Base-by-base conservation (phyloP, 805 yeast species). In the Ogataea pilisensis region DNA sequence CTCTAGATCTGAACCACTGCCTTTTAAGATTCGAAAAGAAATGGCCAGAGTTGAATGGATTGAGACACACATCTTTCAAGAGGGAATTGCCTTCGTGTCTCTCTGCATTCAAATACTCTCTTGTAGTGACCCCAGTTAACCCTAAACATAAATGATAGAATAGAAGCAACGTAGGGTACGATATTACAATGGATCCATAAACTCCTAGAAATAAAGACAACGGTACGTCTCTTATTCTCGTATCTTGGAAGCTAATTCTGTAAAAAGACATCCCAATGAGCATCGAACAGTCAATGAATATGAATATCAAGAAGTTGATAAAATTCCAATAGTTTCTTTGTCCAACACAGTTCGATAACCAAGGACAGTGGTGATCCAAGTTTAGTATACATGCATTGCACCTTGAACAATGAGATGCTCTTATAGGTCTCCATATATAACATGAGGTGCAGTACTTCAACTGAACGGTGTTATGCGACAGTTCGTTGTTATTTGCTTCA, bases 271-370 rank as follows among this genome's bases (percentile, higher is more conserved):
- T 45, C 1, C 50, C 54, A 2, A 55, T 45, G 8, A 66, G 37
- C 31, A 55, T 58, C 1, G 57, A 30, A 11, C 68, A 55, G 1
- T 65, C 41, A 0, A 72, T 3, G 1, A 60, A 52, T 1, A 63
- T 53, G 37, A 67, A 63, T 0, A 72, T 26, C 29, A 85, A 54
- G 48, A 80, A 84, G 2, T 53, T 50, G 30, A 80, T 42, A 52
- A 84, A 85, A 59, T 71, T 80, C 47, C 76, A 62, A 58, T 85
- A 85, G 53, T 85, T 86, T 41, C 85, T 61, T 45, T 76, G 75
- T 1, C 95, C 95, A 31, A 86, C 72, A 57, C 95, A 86, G 50
- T 80, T 85, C 53, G 83, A 81, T 37, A 86, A 55, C 77, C 85
- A 76, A 6, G 65, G 54, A 51, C 82, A 76, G 53, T 76, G 82